Base-by-base conservation (phyloP, 2,329 filamentous ascomycete species). In the Penicillium sp. region DNA sequence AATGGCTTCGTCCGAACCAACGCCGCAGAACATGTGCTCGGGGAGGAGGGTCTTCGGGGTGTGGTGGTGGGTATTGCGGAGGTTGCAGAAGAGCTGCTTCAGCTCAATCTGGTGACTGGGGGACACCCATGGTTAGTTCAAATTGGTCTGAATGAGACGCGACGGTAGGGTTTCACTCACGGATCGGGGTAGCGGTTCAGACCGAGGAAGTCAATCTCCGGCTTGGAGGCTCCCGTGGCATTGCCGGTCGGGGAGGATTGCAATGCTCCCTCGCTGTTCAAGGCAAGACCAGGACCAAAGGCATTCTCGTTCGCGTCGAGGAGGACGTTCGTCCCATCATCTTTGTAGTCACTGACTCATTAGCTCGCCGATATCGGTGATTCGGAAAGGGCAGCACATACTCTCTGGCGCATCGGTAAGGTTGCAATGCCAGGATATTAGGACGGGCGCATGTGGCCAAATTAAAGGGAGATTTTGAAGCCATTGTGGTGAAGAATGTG, bases 221-320 rank as follows among this genome's bases (percentile, higher is more conserved):
- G 80, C 29, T 81, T 79, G 4, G 74, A 72, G 34, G 71, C 68
- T n/a, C 72, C 69, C 49, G 69, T 61, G 53, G 76, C 68, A 34
- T 72, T 66, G 57, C 76, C 75, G 61, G 77, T 77, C 41, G 63
- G 63, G 2, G 77, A 72, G 47, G 79, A 74, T 50, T 80, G 72
- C 11, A 83, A 75, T 49, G 80, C 78, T 11, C 80, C 78, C 40
- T 82, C 70, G 1, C 71, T 67, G 31, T 75, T 75, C 48, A 87
- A 66, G 2, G 81, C 78, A 48, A 97, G 79, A 2, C 90, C 88
- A 0, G 94, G 93, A 0, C 94, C 94, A 69, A 89, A 97, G 58
- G 94, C 92, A 71, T 99, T 99, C 79, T 99, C 94, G 70, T 99
- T 99, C 67, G 94, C 94, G 73, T 99, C 94, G 64, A 99, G 89